A percentile compares a stretch with the other conserved stretches of the same genome.
phyloP scores from a whole-genome alignment of 495 filamentous ascomycete species.

The Rostrohypoxylon terebratum region DNA sequence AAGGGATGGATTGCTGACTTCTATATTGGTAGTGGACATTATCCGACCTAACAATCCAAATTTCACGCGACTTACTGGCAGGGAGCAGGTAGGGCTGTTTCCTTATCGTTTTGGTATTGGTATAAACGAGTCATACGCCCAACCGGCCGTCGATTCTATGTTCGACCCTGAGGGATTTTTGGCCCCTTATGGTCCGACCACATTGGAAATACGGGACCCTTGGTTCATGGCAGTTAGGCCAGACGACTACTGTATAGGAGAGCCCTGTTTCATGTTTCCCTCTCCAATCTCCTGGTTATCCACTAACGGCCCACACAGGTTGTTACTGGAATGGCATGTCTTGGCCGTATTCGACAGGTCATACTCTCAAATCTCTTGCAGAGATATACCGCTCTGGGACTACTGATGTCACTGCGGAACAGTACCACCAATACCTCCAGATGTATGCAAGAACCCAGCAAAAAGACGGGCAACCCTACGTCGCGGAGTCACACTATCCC shows the following conservation, averaged over 20 bases:
- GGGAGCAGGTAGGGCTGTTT: conserved; percentile 58
- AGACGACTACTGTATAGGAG: conserved; percentile 51
- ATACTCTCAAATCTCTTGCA: conserved; percentile 52
- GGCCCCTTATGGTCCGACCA: conserved; percentile 58
- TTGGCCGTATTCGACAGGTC: conserved; percentile 59
- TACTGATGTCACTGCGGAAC: conserved; percentile 51
- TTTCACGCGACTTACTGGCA: conserved; percentile 52
- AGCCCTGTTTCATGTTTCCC: background rate
- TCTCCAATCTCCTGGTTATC: background rate
- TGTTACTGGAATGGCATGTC: conserved; percentile 62
- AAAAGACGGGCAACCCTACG: conserved; percentile 58
- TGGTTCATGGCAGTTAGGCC: conserved; percentile 57
- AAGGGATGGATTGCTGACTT: too few species aligned
- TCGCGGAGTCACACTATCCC: conserved; percentile 61
- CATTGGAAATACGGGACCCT: conserved; percentile 55
- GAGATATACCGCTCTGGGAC: conserved; percentile 50
- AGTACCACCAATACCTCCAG: conserved; percentile 53
- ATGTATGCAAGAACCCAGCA: conserved; percentile 58
- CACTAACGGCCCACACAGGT: conserved; percentile 32
- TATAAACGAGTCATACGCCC: conserved; percentile 45
- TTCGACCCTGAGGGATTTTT: conserved; percentile 55
- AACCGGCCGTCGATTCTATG: conserved; percentile 50
- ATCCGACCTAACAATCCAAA: conserved; percentile 51
- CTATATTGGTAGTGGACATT: conserved; percentile 47
- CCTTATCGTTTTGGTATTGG: conserved; percentile 60